phyloP scores from a whole-genome alignment of 2,329 filamentous ascomycete genomes.

The Pseudogymnoascus sp. region DNA sequence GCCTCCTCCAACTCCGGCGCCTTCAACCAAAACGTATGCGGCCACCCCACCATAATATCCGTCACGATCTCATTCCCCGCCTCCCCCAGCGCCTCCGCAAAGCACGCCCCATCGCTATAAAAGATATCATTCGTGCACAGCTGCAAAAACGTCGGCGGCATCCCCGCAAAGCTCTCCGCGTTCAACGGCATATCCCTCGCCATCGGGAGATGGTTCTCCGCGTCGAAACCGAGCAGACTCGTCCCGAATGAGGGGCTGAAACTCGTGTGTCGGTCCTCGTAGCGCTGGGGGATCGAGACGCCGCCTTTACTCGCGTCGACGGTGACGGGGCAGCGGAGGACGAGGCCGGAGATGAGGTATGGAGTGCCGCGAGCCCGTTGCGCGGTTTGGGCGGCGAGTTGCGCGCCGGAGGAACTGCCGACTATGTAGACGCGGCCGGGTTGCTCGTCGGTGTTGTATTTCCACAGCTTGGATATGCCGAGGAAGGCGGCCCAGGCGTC shows the following conservation, averaged over 20 bases:
- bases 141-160: conserved; percentile 40
- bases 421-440: conserved; percentile 30
- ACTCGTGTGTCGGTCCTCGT: conserved; percentile 35
- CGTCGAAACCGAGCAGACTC: conserved; percentile 29
- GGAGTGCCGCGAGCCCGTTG: conserved; percentile 23
- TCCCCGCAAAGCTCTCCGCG: conserved; percentile 20
- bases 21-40: conserved; percentile 47
- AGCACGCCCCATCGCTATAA: conserved; percentile 45
- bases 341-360: conserved; percentile 32
- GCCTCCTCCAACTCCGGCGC: conserved; percentile 36
- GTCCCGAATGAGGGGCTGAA: conserved; percentile 31
- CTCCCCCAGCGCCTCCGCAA: conserved; percentile 35
- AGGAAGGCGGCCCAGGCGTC: conserved; percentile 16
- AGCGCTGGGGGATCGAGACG: conserved; percentile 31
- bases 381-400: conserved; percentile 39
- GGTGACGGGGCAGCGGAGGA: conserved; percentile 42
- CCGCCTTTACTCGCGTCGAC: conserved; percentile 35
- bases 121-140: conserved; percentile 43
- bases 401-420: conserved; percentile 42
- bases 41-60: conserved; percentile 39
- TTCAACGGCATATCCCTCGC: conserved; percentile 37
- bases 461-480: conserved; percentile 15
- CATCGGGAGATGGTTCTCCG: conserved; percentile 28
- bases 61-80: conserved; percentile 35
- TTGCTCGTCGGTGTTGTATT: conserved; percentile 19